Percentiles rank a stretch among this genome's conserved stretches.
These are phyloP conservation scores for Solanum habrochaites DNA, from an alignment of 257 asterid genomes.

Conservation along the genomic window DNA sequence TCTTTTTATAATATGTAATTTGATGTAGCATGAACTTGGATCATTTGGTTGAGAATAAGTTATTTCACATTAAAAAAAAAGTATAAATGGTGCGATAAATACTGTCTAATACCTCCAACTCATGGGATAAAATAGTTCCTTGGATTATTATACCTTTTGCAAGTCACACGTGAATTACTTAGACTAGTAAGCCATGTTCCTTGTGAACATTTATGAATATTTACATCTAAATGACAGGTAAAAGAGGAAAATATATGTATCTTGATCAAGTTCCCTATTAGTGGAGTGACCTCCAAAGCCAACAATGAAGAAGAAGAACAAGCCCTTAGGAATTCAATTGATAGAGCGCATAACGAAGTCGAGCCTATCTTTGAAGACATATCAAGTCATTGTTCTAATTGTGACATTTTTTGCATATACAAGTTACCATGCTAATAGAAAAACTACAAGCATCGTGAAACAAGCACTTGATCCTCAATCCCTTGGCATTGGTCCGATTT, in stretches of 20 bases:
- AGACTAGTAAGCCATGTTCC: neutral
- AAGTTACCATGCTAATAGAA: slow-evolving; percentile 75
- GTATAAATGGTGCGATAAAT: neutral
- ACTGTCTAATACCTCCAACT: neutral
- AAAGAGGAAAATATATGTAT: neutral
- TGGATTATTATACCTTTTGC: neutral
- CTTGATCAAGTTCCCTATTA: neutral
- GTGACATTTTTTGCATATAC: slow-evolving; percentile 78
- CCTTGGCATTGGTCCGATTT: slow-evolving; percentile 16
- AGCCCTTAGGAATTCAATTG: slow-evolving; percentile 57
- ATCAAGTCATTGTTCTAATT: slow-evolving; percentile 70
- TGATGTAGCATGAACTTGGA: neutral
- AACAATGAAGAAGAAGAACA: slow-evolving; percentile 8
- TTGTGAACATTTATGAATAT: neutral
- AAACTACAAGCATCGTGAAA: slow-evolving; percentile 85
- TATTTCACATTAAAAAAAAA: too few relatives aligned
- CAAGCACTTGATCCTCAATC: slow-evolving; percentile 94
- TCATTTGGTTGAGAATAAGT: neutral
- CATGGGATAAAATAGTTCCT: neutral
- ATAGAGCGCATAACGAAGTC: slow-evolving; percentile 45
- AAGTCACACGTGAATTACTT: neutral
- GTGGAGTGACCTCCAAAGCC: slow-evolving; percentile 30
- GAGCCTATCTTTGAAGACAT: slow-evolving; percentile 53
- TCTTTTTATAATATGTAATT: neutral
- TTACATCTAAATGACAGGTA: neutral